Base-by-base conservation (phyloP, 768 basidiomycete species). In the Pleurotus sapidus region DNA sequence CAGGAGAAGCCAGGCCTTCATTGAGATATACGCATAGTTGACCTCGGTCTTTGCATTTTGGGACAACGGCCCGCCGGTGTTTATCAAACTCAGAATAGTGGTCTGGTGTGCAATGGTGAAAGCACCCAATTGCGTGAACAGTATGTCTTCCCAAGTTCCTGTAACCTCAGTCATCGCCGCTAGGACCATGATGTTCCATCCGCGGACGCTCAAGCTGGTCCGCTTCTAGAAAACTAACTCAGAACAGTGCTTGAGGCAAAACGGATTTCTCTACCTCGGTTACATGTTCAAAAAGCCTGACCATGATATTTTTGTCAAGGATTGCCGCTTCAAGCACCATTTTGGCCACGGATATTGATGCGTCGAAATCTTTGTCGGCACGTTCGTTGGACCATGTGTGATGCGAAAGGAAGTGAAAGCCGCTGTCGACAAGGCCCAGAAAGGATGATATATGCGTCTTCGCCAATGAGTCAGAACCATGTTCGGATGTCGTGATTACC, bases 1-100 rank as follows among this genome's bases (percentile, higher is more conserved):
- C 11, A 89, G 69, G 58, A 89, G 69, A 7, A 91, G 65, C 89
- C 89, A 91, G 1, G 89, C 69, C 64, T 88, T 89, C 63, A 89
- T 79, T 0, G 86, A 76, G 25, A 84, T 78, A 63, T 86, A 88
- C 1, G 84, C 86, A 62, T 86, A 80, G 64, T 88, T 89, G 46
- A 91, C 75, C 59, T 87, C 86, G 0, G 77, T 73, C 34, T 80
- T 79, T 4, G 78, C 79, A 4, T 73, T 65, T 27, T 83, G 79
- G 8, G 75, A 65, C 11, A 72, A 66, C 38, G 65, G 65, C 4
- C 68, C 67, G 1, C 75, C 71, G 8, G 72, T 71, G 40, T 74
- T 72, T 12, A 71, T 64, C 57, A 76, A 79, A 3, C 65, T 58
- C 23, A 75, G 72, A 58, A 89, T 70, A 3, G 80, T 72, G 20